Base-by-base conservation (phyloP, 768 basidiomycete species). In the Antrodiella citrinella region DNA sequence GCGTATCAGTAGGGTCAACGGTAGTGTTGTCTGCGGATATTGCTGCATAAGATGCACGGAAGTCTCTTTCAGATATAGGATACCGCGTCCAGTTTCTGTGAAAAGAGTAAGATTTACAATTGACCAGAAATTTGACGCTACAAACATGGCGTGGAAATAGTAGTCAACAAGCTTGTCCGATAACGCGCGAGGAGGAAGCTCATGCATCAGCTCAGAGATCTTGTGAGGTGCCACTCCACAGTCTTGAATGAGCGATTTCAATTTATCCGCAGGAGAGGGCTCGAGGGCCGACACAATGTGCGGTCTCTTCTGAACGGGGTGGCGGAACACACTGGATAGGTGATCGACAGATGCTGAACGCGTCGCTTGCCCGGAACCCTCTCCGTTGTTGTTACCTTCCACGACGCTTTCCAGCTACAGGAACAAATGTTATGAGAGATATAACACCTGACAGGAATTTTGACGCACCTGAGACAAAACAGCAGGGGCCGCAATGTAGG, bases 151-250 rank as follows among this genome's bases (percentile, higher is more conserved):
- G 24, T 69, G 65, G 61, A 91, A 91, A 57, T 90, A 94, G 64
- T 87, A 83, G 59, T 93, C 84, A 52, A 95, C 73, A 19, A 95
- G 79, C 24, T 79, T 79, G 58, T 90, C 83, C 3, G 87, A 84
- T 21, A 84, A 74, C 47, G 80, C 72, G 49, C 78, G 78, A 3
- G 88, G 85, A 43, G 93, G 93, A 41, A 97, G 75, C 57, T 95
- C 92, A 62, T 89, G 82, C 18, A 94, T 72, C 9, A 97, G 77
- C 61, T 95, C 93, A 1, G 86, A 81, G 42, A 97, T 83, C 66
- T 92, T 92, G 53, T 91, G 86, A 1, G 92, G 89, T 15, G 86
- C 81, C 30, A 94, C 90, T 4, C 93, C 93, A 64, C 89, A 97
- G 64, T 97, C 92, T 65, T 88, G 86, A 30, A 95, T 84, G 26